Evolutionary conservation across 2,329 filamentous ascomycete genomes (phyloP).

Genomic region (Penicillium expansum): DNA sequence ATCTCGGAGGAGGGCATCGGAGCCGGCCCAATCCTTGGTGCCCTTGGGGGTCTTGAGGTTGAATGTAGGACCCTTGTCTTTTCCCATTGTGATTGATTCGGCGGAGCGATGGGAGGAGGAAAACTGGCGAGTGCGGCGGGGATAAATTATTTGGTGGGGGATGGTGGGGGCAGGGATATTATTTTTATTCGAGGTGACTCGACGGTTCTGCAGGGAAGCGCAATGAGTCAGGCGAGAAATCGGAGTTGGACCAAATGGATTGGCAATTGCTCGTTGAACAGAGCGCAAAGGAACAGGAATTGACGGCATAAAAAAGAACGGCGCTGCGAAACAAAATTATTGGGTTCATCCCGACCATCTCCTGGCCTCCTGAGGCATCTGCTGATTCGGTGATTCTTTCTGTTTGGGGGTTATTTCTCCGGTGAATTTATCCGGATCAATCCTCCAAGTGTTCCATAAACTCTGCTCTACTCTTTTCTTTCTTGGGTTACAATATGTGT

Average conservation of each 20-base stretch:
- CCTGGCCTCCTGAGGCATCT: conserved; percentile 8
- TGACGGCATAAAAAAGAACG: conserved; percentile 32
- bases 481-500: background rate
- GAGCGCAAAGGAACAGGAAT: conserved; percentile 26
- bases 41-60: conserved; percentile 87
- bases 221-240: conserved; percentile 20
- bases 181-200: conserved; percentile 28
- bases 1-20: conserved; percentile 76
- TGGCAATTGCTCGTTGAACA: conserved; percentile 31
- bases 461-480: background rate
- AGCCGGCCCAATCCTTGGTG: conserved; percentile 80
- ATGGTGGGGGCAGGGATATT: conserved; percentile 28
- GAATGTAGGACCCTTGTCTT: conserved; percentile 49
- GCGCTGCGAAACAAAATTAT: conserved; percentile 12
- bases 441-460: background rate
- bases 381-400: conserved; percentile 17
- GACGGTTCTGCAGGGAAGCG: conserved; percentile 18
- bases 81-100: conserved; percentile 28
- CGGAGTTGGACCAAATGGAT: conserved; percentile 14
- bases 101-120: conserved; percentile 19
- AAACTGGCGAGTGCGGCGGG: conserved; percentile 28
- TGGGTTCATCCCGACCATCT: background rate
- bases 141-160: conserved; percentile 28
- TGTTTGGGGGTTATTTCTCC: conserved; percentile 16
- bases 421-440: conserved; percentile 15